These are phyloP conservation scores for Irpex sp. DNA, from an alignment of 1,284 basidiomycete genomes.

Conservation along the genomic window DNA sequence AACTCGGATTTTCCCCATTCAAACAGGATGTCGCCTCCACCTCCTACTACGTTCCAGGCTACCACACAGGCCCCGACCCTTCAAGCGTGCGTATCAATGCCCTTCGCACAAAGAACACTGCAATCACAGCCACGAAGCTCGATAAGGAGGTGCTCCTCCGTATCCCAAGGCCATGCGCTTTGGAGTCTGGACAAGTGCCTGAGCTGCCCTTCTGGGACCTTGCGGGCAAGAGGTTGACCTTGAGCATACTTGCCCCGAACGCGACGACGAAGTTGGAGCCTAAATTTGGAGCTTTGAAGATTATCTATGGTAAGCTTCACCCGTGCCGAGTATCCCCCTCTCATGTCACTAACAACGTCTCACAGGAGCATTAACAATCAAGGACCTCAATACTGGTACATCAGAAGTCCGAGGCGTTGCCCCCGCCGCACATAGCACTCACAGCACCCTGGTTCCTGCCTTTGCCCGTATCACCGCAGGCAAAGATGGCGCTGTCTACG, in stretches of 20 bases:
- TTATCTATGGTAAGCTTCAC: slow-evolving; percentile 18
- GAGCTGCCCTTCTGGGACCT: slow-evolving; percentile 11
- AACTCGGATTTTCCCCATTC: no score
- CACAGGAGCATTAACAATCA: background rate
- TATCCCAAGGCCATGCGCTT: slow-evolving; percentile 17
- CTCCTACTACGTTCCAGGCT: slow-evolving; percentile 29
- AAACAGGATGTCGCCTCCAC: slow-evolving; percentile 25
- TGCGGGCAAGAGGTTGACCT: slow-evolving; percentile 17
- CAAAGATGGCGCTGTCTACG: slow-evolving; percentile 22
- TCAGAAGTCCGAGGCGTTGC: slow-evolving; percentile 1
- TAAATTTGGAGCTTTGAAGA: slow-evolving; percentile 17
- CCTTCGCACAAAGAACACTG: slow-evolving; percentile 2
- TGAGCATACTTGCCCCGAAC: slow-evolving; percentile 21
- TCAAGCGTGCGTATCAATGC: slow-evolving; percentile 14
- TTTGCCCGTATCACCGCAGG: slow-evolving; percentile 13
- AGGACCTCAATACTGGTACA: slow-evolving; percentile 1
- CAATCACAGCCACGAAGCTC: slow-evolving; percentile 17
- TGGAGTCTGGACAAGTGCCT: slow-evolving; percentile 14
- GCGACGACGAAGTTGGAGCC: slow-evolving; percentile 2
- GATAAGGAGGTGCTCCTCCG: slow-evolving; percentile 23
- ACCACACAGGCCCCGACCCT: slow-evolving; percentile 21
- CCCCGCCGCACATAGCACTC: slow-evolving; percentile 4
- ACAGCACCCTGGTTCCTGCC: slow-evolving; percentile 4
- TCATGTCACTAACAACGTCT: background rate
- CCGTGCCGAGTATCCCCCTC: background rate